A percentile compares a stretch with the other conserved stretches of the same genome.
Evolutionary conservation across 1,139 yeast genomes (phyloP).

Genomic region (Scheffersomyces titani): DNA sequence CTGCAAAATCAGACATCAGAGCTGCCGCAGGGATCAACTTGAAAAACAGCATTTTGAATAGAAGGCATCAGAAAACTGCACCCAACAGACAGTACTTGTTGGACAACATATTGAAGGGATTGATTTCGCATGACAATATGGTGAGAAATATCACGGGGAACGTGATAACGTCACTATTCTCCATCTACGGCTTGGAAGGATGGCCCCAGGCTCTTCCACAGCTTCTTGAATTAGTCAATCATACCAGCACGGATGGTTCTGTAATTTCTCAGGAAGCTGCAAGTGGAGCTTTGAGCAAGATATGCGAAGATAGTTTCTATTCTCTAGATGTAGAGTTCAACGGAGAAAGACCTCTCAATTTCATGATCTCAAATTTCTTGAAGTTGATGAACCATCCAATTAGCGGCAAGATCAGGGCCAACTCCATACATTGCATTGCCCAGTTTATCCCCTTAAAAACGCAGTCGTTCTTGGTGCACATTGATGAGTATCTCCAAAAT

Average conservation of each 20-base stretch:
- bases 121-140: conserved; percentile 56
- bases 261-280: conserved; percentile 59
- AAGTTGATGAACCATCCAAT: conserved; percentile 41
- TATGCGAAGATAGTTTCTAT: conserved; percentile 79
- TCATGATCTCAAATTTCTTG: conserved; percentile 66
- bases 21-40: conserved; percentile 89
- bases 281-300: conserved; percentile 77
- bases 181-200: conserved; percentile 64
- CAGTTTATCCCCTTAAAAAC: conserved; percentile 72
- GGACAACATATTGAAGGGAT: conserved; percentile 66
- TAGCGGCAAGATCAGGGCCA: conserved; percentile 57
- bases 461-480: conserved; percentile 60
- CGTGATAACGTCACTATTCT: conserved; percentile 80
- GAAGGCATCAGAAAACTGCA: conserved; percentile 19
- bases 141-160: conserved; percentile 89
- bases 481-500: conserved; percentile 66
- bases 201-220: conserved; percentile 80
- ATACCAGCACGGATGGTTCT: conserved; percentile 33
- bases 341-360: conserved; percentile 69
- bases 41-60: conserved; percentile 65
- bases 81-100: conserved; percentile 55
- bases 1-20: conserved; percentile 57
- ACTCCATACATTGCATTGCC: conserved; percentile 71
- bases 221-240: conserved; percentile 56
- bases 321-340: conserved; percentile 60